Evolutionary conservation across 495 filamentous ascomycete species (phyloP), one percentile per base, ranked within the genome.

Genomic region (Xylaria nigripes): DNA sequence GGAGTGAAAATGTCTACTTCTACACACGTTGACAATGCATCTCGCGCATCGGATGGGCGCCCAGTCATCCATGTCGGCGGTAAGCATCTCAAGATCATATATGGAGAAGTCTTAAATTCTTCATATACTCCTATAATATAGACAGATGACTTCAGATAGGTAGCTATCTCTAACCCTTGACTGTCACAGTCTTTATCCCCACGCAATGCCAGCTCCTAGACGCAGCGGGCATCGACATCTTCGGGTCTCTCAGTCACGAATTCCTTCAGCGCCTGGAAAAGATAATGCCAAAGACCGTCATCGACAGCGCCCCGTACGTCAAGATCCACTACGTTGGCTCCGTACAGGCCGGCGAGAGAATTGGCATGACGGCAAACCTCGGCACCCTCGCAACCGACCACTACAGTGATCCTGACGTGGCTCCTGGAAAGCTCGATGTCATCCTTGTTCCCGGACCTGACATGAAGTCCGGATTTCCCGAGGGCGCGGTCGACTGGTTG

Each of bases 371-470:
- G 9, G 55, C 72, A 0, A 54, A 66, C 25, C 48, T 69, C 27
- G 42, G 52, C 7, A 43, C 79, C 15, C 30, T 56, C 1, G 59
- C 73, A 25, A 78, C 74, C 0, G 61, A 77, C 52, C 68, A 73
- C 50, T 59, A 70, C 23, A 56, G 57, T 12, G 69, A 76, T 62
- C 29, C 63, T 0, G 71, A 69, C 6, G 77, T 81, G 6, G 64
- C 63, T 6, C 71, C 72, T 0, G 79, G 81, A 3, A 71, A 70
- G 30, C 69, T 83, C 1, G 77, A 82, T 59, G 62, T 81, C 49
- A 56, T 82, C 19, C 50, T 76, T 0, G 56, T 84, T 2, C 81
- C 80, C 0, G 81, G 81, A 0, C 75, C 76, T 7, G 70, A 81
- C 46, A 77, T 78, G 0, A 56, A 56, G 18, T 45, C 36, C 2